Conservation (phyloP, 805 yeast genomes). For the Ascoidea rubescens region DNA sequence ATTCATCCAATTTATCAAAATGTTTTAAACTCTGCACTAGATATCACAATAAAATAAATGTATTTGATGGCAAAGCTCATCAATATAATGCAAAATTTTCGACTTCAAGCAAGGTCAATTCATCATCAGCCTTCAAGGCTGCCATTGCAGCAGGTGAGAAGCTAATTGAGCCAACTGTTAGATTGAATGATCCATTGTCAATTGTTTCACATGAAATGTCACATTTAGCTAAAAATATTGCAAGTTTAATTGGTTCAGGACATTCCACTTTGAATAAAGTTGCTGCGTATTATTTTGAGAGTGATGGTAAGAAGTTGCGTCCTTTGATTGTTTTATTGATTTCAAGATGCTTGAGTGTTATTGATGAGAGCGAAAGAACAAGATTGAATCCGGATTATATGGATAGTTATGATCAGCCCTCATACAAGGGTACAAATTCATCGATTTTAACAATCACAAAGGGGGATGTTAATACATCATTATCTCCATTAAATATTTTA, state of each 20-base stretch:
- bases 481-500: constrained; percentile 70
- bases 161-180: constrained; percentile 49
- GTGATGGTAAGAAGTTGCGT: constrained; percentile 90
- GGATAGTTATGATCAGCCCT: constrained; percentile 57
- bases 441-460: constrained; percentile 29
- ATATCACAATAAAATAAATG: no score
- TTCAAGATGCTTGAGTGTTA: constrained; percentile 64
- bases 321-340: constrained; percentile 79
- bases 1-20: no score
- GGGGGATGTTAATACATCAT: constrained; percentile 35
- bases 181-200: constrained; percentile 71
- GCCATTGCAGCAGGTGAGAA: constrained; percentile 66
- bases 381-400: constrained; percentile 44
- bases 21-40: no score
- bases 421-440: constrained; percentile 40
- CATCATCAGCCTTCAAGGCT: constrained; percentile 18
- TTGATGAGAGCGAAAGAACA: constrained; percentile 57
- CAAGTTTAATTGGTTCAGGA: constrained; percentile 77
- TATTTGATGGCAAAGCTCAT: no score
- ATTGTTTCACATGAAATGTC: constrained; percentile 91
- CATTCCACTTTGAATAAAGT: constrained; percentile 89
- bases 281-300: constrained; percentile 88
- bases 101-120: no score
- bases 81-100: no score
- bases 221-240: constrained; percentile 73